These are phyloP conservation scores for Boechera retrofracta DNA, from an alignment of 345 rosid genomes.

Conservation along the genomic window DNA sequence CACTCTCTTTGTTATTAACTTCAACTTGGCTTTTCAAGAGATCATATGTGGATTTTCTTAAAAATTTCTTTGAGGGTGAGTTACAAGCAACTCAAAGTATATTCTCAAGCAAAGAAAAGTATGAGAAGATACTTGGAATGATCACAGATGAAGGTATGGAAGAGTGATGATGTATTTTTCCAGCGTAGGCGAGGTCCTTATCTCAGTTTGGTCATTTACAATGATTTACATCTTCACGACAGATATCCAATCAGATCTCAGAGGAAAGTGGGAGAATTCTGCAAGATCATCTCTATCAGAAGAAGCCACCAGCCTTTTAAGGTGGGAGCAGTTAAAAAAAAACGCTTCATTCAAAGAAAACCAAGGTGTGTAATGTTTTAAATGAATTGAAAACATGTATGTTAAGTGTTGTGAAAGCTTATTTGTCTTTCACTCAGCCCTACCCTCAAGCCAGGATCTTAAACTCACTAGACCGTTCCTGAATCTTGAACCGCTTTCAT, in stretches of 20 bases:
- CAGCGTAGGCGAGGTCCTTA: not conserved
- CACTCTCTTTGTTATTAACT: slow-evolving; percentile 25
- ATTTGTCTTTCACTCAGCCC: not conserved
- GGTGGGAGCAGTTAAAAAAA: slow-evolving; percentile 86
- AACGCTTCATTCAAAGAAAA: slow-evolving; percentile 68
- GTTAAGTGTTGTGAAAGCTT: slow-evolving; percentile 11
- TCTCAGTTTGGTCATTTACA: slow-evolving; percentile 27
- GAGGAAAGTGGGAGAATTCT: slow-evolving; percentile 80
- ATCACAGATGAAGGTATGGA: slow-evolving; percentile 78
- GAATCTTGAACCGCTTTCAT: too few relatives aligned
- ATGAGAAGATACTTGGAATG: slow-evolving; percentile 84
- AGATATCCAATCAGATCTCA: slow-evolving; percentile 82
- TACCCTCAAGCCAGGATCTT: too few relatives aligned
- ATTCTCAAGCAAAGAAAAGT: slow-evolving; percentile 76
- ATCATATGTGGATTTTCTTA: slow-evolving; percentile 76
- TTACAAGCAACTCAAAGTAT: slow-evolving; percentile 67
- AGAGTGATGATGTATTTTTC: slow-evolving; percentile 15
- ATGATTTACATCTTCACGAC: slow-evolving; percentile 33
- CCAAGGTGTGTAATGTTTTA: slow-evolving; percentile 56
- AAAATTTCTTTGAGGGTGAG: slow-evolving; percentile 72
- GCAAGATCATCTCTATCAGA: slow-evolving; percentile 61
- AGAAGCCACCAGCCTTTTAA: slow-evolving; percentile 64
- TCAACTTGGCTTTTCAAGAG: slow-evolving; percentile 61
- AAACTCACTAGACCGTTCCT: too few relatives aligned
- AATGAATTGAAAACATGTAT: not conserved